phyloP scores from a whole-genome alignment of 495 filamentous ascomycete species.

The Mytilinidion resinicola region DNA sequence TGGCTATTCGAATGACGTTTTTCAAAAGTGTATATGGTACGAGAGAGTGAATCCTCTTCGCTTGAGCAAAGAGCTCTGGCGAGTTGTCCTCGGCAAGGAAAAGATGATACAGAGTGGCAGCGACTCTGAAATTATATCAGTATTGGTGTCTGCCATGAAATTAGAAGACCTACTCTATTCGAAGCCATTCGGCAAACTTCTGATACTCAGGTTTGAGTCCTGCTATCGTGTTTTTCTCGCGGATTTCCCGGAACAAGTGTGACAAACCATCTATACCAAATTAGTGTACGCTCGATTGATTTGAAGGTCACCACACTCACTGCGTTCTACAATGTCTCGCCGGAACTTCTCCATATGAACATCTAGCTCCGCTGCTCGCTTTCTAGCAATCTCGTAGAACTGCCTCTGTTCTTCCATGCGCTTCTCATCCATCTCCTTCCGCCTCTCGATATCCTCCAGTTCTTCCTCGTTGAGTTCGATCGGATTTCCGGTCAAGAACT shows the following conservation, averaged over 20 bases:
- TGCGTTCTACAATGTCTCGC: slow-evolving; percentile 67
- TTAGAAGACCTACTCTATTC: slow-evolving; percentile 57
- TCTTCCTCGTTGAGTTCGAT: slow-evolving; percentile 75
- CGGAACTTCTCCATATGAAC: slow-evolving; percentile 93
- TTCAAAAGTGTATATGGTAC: slow-evolving; percentile 90
- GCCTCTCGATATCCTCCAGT: slow-evolving; percentile 63
- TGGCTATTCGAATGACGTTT: slow-evolving; percentile 92
- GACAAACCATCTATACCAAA: slow-evolving; percentile 66
- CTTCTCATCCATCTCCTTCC: slow-evolving; percentile 80
- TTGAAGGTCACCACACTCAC: slow-evolving; percentile 43
- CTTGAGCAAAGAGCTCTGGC: slow-evolving; percentile 88
- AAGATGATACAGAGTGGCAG: slow-evolving; percentile 92
- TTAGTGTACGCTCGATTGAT: slow-evolving; percentile 19
- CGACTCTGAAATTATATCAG: slow-evolving; percentile 44
- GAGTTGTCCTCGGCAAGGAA: slow-evolving; percentile 98
- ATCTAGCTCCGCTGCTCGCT: slow-evolving; percentile 86
- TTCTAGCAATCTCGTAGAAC: slow-evolving; percentile 91
- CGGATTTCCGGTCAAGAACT: slow-evolving; percentile 69
- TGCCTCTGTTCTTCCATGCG: slow-evolving; percentile 83
- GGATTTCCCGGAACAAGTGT: slow-evolving; percentile 87
- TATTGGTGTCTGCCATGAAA: no score
- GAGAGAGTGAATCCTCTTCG: slow-evolving; percentile 85
- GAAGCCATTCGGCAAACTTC: slow-evolving; percentile 97
- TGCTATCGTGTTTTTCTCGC: slow-evolving; percentile 73
- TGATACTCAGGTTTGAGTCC: slow-evolving; percentile 92